phyloP scores from a whole-genome alignment of 306 rosid species.

The Heteromeles arbutifolia region DNA sequence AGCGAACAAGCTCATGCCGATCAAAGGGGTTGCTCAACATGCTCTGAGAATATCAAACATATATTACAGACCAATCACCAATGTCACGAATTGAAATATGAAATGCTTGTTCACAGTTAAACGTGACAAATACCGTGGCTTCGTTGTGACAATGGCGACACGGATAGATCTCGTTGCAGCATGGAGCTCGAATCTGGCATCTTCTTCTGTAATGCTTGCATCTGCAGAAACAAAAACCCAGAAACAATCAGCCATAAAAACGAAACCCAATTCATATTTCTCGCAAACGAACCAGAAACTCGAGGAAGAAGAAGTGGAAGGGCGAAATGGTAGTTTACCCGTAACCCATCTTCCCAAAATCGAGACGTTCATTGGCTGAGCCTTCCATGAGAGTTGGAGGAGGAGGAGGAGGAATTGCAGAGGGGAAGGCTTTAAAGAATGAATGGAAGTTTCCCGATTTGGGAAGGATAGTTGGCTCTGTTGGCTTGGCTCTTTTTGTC shows the following conservation, averaged over 20 bases:
- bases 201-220: constrained; percentile 93
- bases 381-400: constrained; percentile 54
- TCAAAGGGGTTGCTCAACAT: constrained; percentile 57
- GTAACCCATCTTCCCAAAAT: constrained; percentile 93
- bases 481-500: constrained; percentile 13
- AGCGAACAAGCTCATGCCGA: constrained; percentile 71
- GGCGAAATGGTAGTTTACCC: constrained; percentile 37
- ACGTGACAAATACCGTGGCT: constrained; percentile 42
- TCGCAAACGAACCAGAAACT: neutral
- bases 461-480: constrained; percentile 33
- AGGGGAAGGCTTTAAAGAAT: neutral
- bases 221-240: constrained; percentile 26
- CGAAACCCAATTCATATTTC: neutral
- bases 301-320: neutral
- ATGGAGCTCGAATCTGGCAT: constrained; percentile 87
- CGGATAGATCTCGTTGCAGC: constrained; percentile 81
- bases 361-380: constrained; percentile 63
- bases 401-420: constrained; percentile 10
- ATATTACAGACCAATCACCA: neutral
- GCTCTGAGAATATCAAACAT: constrained; percentile 39
- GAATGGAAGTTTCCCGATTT: constrained; percentile 34
- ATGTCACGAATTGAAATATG: neutral
- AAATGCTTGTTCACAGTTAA: neutral
- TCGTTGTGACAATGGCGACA: constrained; percentile 98
- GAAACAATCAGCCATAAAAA: neutral